Conservation (phyloP, 202 grass and related monocot genomes). For the Musa balbisiana region DNA sequence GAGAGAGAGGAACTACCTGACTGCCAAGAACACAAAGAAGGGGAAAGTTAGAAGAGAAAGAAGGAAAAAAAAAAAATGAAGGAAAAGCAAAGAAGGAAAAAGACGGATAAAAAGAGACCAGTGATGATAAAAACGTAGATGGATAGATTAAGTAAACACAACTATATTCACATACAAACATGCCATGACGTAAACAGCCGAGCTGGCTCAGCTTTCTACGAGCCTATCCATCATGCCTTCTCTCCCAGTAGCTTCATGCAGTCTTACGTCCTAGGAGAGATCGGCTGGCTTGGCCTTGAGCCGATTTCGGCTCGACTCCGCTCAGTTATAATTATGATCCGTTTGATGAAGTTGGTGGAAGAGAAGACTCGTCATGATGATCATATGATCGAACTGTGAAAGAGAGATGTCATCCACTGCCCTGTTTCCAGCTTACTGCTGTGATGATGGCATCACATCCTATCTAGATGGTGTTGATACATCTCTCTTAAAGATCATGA, state of each 20-base stretch:
- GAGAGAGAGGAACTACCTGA: constrained; percentile 1
- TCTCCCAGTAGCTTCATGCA: not conserved
- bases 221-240: not conserved
- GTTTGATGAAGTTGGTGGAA: too few species aligned
- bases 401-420: too few species aligned
- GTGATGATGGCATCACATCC: too few species aligned
- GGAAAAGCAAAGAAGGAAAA: not conserved
- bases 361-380: too few species aligned
- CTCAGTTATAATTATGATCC: too few species aligned
- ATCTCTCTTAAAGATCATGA: too few species aligned
- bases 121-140: not conserved
- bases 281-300: too few species aligned
- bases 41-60: not conserved
- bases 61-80: not conserved
- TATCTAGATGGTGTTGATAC: too few species aligned
- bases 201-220: not conserved
- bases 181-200: not conserved
- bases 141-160: not conserved
- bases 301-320: too few species aligned
- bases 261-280: not conserved
- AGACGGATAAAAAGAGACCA: not conserved
- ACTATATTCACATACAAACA: not conserved
- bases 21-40: not conserved
- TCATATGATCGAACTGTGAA: too few species aligned
- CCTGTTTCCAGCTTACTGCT: too few species aligned